Base-by-base conservation (phyloP, 169 alveolate genomes). In the Babesia caballi region DNA sequence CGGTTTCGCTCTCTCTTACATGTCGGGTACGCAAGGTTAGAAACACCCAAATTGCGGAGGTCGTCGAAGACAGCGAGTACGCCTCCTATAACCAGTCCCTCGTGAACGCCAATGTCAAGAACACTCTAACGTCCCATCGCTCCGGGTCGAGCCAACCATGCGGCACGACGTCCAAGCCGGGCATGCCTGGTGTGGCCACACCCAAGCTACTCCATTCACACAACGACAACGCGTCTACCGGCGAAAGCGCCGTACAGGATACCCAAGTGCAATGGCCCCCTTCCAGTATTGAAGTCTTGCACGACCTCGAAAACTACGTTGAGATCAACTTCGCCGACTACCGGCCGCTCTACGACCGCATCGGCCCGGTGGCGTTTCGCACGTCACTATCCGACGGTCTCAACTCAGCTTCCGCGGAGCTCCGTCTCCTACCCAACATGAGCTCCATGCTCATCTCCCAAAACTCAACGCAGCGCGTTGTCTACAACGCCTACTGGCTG, bases 401-500 rank as follows among this genome's bases (percentile, higher is more conserved):
- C 30, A 59, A 76, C 49, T 77, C 85, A 19, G 78, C 83, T 25
- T 53, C 89, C 41, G 95, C 91, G 50, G 95, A 91, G 49, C 66
- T 91, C 25, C 84, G 89, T 23, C 82, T 80, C 19, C 72, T 94
- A 91, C 83, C 84, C 21, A 82, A 86, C 50, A 60, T 54, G 40
- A 70, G 59, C 12, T 85, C 92, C 11, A 70, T 68, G 17, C 80
- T 91, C n/a, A 90, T 91, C 12, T 82, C 93, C 15, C 95, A 90
- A 49, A 91, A 91, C 50, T 89, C 94, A 38, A 83, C 94, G 52
- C 91, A 85, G 72, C 75, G 95, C 30, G 86, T 77, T 32, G 95
- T 91, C 30, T 91, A 91, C 63, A 88, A 91, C 60, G 91, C 93
- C 30, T 78, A 50, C 52, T 91, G 95, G 95, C 74, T 91, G 38